Evolutionary conservation across 129 eudicot species (phyloP), one percentile per base, ranked within the genome.

Genomic region (Glebionis coronaria): DNA sequence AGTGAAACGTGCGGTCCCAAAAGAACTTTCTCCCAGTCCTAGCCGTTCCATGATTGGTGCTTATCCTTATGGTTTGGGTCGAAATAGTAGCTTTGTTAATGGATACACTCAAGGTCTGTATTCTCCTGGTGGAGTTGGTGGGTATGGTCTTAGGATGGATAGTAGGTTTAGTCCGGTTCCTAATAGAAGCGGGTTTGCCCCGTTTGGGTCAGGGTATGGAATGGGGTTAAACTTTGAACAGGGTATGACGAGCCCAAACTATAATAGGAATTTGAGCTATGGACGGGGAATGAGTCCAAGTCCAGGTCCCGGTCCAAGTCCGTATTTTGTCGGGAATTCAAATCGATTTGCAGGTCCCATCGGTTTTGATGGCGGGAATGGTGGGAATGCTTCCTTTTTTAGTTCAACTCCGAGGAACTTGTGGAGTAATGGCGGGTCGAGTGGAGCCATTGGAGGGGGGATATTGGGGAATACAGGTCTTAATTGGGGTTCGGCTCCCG

Each of bases 1-100:
- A 63, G 91, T 85, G 65, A 86, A 86, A 76, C 86, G 82, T 0
- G 89, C 94, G 0, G 94, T 86, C 29, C 94, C 94, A 1, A 86
- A 83, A 68, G 89, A 86, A 67, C 67, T 83, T 56, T 83, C 94
- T 10, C 87, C 94, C 0, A 73, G 83, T 52, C 82, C 89, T 23
- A 81, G 23, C 40, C 80, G 82, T 38, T 73, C 72, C 73, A 72
- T 82, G 76, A 56, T 81, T 53, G 77, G 82, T 72, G 79, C 72
- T 38, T 81, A 75, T 73, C 85, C 73, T 31, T 83, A 83, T 69
- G 82, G 88, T 4, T 53, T 78, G 71, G 73, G 78, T 73, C 78
- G 94, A 78, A 63, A 79, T 25, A 60, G 72, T 57, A 79, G 54
- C 56, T 73, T 86, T 27, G 81, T 78, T 51, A 79, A 73, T 58